Percentiles rank a stretch among this genome's conserved stretches.
These are phyloP conservation scores for Harringtonia lauricola DNA, from an alignment of 2,329 filamentous ascomycete species.

Conservation along the genomic window DNA sequence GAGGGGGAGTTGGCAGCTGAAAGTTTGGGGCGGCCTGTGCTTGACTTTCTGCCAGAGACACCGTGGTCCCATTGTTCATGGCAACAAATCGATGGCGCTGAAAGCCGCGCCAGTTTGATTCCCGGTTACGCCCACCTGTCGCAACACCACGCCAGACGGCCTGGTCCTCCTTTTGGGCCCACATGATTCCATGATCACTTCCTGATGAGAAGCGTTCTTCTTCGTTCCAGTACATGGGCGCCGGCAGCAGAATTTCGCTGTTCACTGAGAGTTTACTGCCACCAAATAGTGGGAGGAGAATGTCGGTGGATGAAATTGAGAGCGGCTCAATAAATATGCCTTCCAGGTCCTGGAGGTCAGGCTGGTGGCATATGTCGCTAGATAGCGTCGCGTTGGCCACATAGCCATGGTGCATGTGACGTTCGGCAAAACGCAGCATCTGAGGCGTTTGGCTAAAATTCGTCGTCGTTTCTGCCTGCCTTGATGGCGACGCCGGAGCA, in stretches of 20 bases:
- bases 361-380: constrained; percentile 54
- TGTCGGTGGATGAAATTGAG: constrained; percentile 42
- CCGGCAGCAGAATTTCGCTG: constrained; percentile 59
- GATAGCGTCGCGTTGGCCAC: constrained; percentile 51
- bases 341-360: constrained; percentile 50
- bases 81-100: constrained; percentile 66
- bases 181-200: constrained; percentile 39
- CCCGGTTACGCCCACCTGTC: constrained; percentile 48
- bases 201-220: constrained; percentile 52
- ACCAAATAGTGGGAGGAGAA: constrained; percentile 54
- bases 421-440: constrained; percentile 33
- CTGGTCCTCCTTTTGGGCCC: constrained; percentile 44
- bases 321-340: constrained; percentile 54
- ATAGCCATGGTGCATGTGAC: constrained; percentile 44
- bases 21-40: constrained; percentile 38
- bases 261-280: constrained; percentile 59
- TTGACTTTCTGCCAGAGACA: constrained; percentile 35
- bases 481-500: constrained; percentile 49
- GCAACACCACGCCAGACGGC: constrained; percentile 58
- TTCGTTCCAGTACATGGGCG: constrained; percentile 57
- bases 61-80: constrained; percentile 57
- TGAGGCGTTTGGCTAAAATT: constrained; percentile 33
- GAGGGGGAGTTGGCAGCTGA: constrained; percentile 34
- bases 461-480: constrained; percentile 30
- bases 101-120: constrained; percentile 58